Percentiles rank a stretch among this genome's conserved stretches.
phyloP scores from a whole-genome alignment of 345 rosid genomes.

The Cardamine chenopodiifolia region DNA sequence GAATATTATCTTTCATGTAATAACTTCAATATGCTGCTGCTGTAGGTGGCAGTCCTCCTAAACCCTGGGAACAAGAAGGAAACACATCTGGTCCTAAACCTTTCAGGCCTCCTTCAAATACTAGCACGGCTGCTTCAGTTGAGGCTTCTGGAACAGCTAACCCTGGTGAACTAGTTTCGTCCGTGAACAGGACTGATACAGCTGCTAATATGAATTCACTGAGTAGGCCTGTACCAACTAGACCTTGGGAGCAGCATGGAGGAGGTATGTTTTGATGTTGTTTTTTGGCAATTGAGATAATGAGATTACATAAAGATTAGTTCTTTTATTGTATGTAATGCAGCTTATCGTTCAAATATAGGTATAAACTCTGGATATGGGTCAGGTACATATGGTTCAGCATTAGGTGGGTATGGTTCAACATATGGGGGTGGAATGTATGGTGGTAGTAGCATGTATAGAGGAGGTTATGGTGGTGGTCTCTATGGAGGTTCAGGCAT shows the following conservation, averaged over 20 bases:
- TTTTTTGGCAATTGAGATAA: not conserved
- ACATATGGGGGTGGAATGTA: constrained; percentile 57
- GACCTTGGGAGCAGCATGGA: constrained; percentile 91
- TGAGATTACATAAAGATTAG: constrained; percentile 9
- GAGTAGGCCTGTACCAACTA: constrained; percentile 71
- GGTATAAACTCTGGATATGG: constrained; percentile 67
- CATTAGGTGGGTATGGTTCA: constrained; percentile 78
- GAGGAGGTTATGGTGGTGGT: constrained; percentile 78
- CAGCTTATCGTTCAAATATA: constrained; percentile 74
- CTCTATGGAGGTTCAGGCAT: constrained; percentile 64
- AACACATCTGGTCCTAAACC: constrained; percentile 75
- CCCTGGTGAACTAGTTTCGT: constrained; percentile 78
- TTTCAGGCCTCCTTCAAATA: constrained; percentile 84
- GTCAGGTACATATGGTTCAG: constrained; percentile 50
- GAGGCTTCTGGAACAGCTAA: constrained; percentile 94
- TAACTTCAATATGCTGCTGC: not conserved
- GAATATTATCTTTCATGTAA: not conserved
- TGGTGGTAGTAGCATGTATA: constrained; percentile 77
- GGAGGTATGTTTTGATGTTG: constrained; percentile 50
- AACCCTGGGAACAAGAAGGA: constrained; percentile 96
- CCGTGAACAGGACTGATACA: constrained; percentile 46
- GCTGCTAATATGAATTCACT: constrained; percentile 55
- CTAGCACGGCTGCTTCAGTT: constrained; percentile 87
- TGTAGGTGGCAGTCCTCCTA: constrained; percentile 72
- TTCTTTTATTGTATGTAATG: constrained; percentile 31